Evolutionary conservation across 2,329 filamentous ascomycete genomes (phyloP).

Genomic region (Botryotinia calthae): DNA sequence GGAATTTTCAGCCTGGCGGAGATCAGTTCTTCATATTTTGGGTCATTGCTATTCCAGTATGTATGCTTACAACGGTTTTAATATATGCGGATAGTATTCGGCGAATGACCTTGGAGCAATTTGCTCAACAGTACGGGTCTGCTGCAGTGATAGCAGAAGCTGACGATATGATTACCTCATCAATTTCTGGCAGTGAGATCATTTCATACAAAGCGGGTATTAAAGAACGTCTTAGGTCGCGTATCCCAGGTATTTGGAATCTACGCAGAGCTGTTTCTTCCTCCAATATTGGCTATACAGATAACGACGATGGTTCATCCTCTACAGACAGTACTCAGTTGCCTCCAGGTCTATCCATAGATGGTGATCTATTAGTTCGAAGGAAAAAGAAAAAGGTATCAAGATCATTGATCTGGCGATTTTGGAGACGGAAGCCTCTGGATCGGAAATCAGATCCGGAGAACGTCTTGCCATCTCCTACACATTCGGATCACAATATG

Average conservation of each 20-base stretch:
- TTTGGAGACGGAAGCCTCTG: neutral
- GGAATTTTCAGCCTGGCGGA: neutral
- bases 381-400: neutral
- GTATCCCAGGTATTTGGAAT: neutral
- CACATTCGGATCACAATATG: neutral
- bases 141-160: neutral
- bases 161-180: neutral
- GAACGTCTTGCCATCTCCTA: neutral
- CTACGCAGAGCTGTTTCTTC: neutral
- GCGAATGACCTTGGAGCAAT: constrained; percentile 17
- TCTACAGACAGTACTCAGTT: neutral
- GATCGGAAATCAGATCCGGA: neutral
- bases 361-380: neutral
- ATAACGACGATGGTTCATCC: neutral
- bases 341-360: neutral
- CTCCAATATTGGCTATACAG: neutral
- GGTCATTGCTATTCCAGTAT: constrained; percentile 14
- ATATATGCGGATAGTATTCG: constrained; percentile 19
- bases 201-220: neutral
- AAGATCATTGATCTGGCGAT: neutral
- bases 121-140: neutral
- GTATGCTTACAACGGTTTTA: constrained; percentile 7
- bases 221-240: neutral
- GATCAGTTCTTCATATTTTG: constrained; percentile 16
- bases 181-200: neutral